phyloP scores from a whole-genome alignment of 176 grass and related monocot species.

The Triticum monococcum region DNA sequence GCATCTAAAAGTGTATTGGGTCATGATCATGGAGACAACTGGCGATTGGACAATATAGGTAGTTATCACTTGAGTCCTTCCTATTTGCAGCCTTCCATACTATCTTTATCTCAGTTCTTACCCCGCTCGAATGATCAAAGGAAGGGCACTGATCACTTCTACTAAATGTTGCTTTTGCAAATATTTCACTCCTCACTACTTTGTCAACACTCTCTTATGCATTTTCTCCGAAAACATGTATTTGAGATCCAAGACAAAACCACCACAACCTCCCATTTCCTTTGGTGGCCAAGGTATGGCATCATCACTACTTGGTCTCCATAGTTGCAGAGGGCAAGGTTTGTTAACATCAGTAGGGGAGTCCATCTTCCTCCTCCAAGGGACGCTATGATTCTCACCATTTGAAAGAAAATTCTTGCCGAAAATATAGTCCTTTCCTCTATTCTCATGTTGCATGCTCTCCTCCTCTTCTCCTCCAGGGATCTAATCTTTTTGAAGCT shows the following conservation, averaged over 20 bases:
- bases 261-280: slow-evolving; percentile 45
- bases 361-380: slow-evolving; percentile 1
- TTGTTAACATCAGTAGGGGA: too few species aligned
- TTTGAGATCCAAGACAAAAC: slow-evolving; percentile 46
- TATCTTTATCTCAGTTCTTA: not conserved
- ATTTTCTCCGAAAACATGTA: slow-evolving; percentile 34
- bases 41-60: slow-evolving; percentile 32
- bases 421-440: not conserved
- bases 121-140: slow-evolving; percentile 28
- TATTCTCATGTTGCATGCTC: too few species aligned
- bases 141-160: slow-evolving; percentile 38
- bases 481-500: slow-evolving; percentile 54
- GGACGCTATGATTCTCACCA: slow-evolving; percentile 13
- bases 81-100: slow-evolving; percentile 36
- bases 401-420: slow-evolving; percentile 21
- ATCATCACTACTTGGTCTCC: slow-evolving; percentile 58
- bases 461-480: slow-evolving; percentile 38
- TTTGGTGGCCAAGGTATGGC: slow-evolving; percentile 71
- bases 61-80: slow-evolving; percentile 31
- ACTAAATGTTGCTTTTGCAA: not conserved
- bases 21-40: slow-evolving; percentile 48
- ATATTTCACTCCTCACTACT: slow-evolving; percentile 31
- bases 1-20: slow-evolving; percentile 66
- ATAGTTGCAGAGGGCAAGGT: slow-evolving; percentile 16
- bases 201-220: slow-evolving; percentile 41